Conservation (phyloP, 2,329 filamentous ascomycete genomes). For the Claviceps pusilla region DNA sequence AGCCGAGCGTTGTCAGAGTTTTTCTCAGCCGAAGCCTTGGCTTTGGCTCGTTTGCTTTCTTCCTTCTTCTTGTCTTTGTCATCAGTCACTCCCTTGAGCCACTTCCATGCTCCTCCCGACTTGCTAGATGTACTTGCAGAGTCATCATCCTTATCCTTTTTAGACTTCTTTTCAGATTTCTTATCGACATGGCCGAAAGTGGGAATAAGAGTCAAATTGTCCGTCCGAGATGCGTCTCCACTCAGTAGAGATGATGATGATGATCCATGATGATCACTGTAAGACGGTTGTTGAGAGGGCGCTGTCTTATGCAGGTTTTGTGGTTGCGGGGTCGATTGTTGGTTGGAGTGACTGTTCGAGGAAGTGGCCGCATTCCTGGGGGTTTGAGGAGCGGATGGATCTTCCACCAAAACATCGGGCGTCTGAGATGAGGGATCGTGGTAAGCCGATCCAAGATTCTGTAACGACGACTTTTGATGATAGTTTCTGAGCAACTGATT, state of each 20-base stretch:
- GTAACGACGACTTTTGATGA: conserved; percentile 41
- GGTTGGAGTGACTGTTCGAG: neutral
- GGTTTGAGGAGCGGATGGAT: conserved; percentile 22
- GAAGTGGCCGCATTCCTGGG: conserved; percentile 3
- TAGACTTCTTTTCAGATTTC: conserved; percentile 58
- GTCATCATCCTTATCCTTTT: conserved; percentile 55
- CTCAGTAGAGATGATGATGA: conserved; percentile 58
- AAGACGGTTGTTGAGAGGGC: conserved; percentile 8
- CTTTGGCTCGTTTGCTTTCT: conserved; percentile 53
- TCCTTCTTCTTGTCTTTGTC: conserved; percentile 47
- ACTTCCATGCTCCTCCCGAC: conserved; percentile 54
- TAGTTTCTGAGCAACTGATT: conserved; percentile 20
- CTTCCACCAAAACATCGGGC: conserved; percentile 16
- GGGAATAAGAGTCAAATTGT: conserved; percentile 66
- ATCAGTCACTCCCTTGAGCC: conserved; percentile 66
- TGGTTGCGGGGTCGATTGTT: conserved; percentile 3
- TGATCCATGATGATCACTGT: conserved; percentile 15
- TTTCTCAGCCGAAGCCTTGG: conserved; percentile 40
- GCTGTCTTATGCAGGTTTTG: conserved; percentile 6
- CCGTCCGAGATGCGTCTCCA: conserved; percentile 51
- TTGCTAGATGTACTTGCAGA: conserved; percentile 49
- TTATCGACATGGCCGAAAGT: conserved; percentile 56
- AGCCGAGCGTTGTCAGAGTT: conserved; percentile 66
- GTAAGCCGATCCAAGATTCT: conserved; percentile 26
- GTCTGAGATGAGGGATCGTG: conserved; percentile 8